Evolutionary conservation across 495 filamentous ascomycete genomes (phyloP), one percentile per base, ranked within the genome.

Genomic region (Penicillium diatomitis): DNA sequence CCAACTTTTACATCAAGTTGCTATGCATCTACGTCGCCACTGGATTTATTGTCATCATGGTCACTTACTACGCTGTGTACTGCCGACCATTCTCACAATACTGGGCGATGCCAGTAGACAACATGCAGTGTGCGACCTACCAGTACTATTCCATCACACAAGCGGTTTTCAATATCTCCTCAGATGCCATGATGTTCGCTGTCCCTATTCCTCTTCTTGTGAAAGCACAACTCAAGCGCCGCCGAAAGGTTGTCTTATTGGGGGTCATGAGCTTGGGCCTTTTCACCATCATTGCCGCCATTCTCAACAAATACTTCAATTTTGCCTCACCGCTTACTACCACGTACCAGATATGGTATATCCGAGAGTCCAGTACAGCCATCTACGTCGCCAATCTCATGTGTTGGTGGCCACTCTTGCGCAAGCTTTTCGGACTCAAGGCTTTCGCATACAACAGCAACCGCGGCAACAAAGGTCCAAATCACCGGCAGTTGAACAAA

Each of bases 261-360:
- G 56, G 57, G 32, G 61, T 73, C 53, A 73, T 76, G 68, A 67
- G 64, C 44, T 66, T 85, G 8, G 83, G 82, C 29, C 57, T 81
- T 27, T 84, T 85, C 64, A 80, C 81, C 32, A 81, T 86, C 44
- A 60, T 82, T 28, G 77, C 76, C 12, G 77, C 79, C 2, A 69
- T 81, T 41, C 65, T 84, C 11, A 85, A 82, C 57, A 84, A 84
- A 60, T 81, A 76, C 52, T 85, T 84, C 67, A 81, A 76, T 39
- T 84, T 86, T 56, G 71, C 66, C 4, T 60, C 68, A 2, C 79
- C 78, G 0, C 73, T 76, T 47, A 70, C 64, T 8, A 67, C 67
- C 5, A 74, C 70, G 4, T 66, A 70, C 34, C 66, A 74, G 34
- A 78, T 76, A 42, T 86, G 83, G 82, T 85, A 86, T 55, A 72